Evolutionary conservation across 768 basidiomycete genomes (phyloP), one percentile per base, ranked within the genome.

Genomic region (Panus rudis): DNA sequence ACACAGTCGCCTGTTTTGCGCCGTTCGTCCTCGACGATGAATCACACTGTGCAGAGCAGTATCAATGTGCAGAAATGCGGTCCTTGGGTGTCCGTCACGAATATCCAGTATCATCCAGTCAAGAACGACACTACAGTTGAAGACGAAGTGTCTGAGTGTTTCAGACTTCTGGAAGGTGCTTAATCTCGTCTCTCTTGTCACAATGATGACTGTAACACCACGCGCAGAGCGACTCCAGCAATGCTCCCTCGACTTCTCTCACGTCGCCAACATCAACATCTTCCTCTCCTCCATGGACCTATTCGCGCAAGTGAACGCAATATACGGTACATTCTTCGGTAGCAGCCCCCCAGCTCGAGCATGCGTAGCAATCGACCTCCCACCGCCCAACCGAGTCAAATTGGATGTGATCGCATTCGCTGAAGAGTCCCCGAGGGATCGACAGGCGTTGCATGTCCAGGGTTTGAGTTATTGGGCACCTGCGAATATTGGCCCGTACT

Each of bases 401-500:
- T 60, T 99, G 19, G 93, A 97, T 47, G 88, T 84, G 49, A 63
- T 87, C n/a, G 90, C 90, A n/a, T 86, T 73, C 57, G 58, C 64
- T 4, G 65, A 65, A 41, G 43, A 25, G 19, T 73, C 55, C 5
- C 39, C 55, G 4, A 22, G 50, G 13, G 72, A 78, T 43, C 68
- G 93, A 33, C 77, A 77, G 43, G 83, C 89, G 0, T 69, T 98
- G 34, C 96, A 99, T 57, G 96, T 99, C 2, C 96, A 98, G 63
- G 76, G 92, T 7, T 57, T 97, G 49, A 97, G 94, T 62, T 97
- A 98, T 57, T 99, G 96, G 96, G 96, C 93, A 21, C 92, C 96
- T 11, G 96, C 96, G 8, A 99, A 98, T 60, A 98, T 99, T 42
- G 96, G 96, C 0, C 96, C 96, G 4, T 99, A 99, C 62, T 96